These are phyloP conservation scores for Canna indica DNA, from an alignment of 176 grass and related monocot species.

Conservation along the genomic window DNA sequence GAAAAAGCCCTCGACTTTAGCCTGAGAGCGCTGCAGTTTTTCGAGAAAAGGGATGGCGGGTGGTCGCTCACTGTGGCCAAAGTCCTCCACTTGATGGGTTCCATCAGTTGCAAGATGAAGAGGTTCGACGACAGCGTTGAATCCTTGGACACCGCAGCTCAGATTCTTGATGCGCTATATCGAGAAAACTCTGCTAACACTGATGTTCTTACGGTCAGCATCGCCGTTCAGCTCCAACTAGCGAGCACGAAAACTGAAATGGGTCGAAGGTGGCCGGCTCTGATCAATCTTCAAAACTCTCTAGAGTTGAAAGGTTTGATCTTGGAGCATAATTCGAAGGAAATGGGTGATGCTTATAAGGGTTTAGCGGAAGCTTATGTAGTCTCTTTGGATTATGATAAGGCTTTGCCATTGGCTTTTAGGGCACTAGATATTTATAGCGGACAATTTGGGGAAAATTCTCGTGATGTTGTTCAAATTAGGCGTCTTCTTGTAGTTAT, in stretches of 20 bases:
- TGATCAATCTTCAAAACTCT: conserved; percentile 28
- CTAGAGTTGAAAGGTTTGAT: conserved; percentile 36
- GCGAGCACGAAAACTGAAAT: conserved; percentile 39
- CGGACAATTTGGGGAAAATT: conserved; percentile 24
- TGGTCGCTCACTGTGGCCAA: conserved; percentile 57
- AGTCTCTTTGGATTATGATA: conserved; percentile 35
- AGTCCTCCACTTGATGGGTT: conserved; percentile 48
- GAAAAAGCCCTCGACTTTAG: conserved; percentile 41
- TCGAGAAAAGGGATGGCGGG: conserved; percentile 52
- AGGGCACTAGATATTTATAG: conserved; percentile 41
- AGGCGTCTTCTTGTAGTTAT: conserved; percentile 35
- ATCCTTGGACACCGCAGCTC: conserved; percentile 45
- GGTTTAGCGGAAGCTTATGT: conserved; percentile 41
- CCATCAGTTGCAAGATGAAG: conserved; percentile 35
- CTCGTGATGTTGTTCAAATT: conserved; percentile 38
- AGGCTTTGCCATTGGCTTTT: conserved; percentile 40
- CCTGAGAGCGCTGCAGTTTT: conserved; percentile 36
- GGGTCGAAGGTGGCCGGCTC: conserved; percentile 49
- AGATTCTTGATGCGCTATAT: conserved; percentile 33
- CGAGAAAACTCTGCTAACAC: neutral
- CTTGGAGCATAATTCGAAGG: conserved; percentile 21
- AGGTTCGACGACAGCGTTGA: conserved; percentile 44
- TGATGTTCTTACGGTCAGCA: conserved; percentile 28
- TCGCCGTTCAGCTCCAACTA: conserved; percentile 47
- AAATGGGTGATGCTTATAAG: conserved; percentile 39